Conservation (phyloP, 2,329 filamentous ascomycete genomes). For the Elsinoe ampelina region DNA sequence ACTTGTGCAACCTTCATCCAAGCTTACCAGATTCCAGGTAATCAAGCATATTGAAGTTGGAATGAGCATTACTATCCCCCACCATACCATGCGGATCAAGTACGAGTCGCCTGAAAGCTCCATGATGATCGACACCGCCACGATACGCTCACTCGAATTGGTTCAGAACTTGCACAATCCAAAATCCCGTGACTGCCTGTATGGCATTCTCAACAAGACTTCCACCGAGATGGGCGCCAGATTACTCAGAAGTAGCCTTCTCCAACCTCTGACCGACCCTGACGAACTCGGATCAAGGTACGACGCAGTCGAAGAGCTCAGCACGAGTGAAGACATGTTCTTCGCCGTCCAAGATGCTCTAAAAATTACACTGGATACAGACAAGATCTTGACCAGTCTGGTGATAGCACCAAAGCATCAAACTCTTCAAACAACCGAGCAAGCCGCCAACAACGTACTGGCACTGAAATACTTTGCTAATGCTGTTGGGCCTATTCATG, state of each 20-base stretch:
- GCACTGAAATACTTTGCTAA: slow-evolving; percentile 75
- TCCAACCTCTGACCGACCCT: slow-evolving; percentile 74
- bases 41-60: slow-evolving; percentile 72
- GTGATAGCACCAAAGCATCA: slow-evolving; percentile 63
- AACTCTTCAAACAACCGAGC: slow-evolving; percentile 61
- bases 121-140: slow-evolving; percentile 92
- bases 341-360: slow-evolving; percentile 65
- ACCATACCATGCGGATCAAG: slow-evolving; percentile 74
- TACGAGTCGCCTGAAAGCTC: slow-evolving; percentile 84
- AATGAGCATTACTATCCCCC: slow-evolving; percentile 57
- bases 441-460: slow-evolving; percentile 76
- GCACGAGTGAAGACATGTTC: slow-evolving; percentile 77
- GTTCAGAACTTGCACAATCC: slow-evolving; percentile 74
- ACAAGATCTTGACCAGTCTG: slow-evolving; percentile 72
- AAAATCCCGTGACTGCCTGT: slow-evolving; percentile 73
- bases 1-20: background rate
- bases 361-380: slow-evolving; percentile 66
- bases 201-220: slow-evolving; percentile 77
- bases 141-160: slow-evolving; percentile 77
- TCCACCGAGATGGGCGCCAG: slow-evolving; percentile 80
- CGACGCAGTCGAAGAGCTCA: slow-evolving; percentile 74
- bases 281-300: slow-evolving; percentile 63
- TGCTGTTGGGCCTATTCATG: slow-evolving; percentile 56
- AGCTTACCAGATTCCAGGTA: slow-evolving; percentile 42
- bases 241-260: slow-evolving; percentile 71